A percentile compares a stretch with the other conserved stretches of the same genome.
phyloP scores from a whole-genome alignment of 2,329 filamentous ascomycete genomes.

The Ascocoryne sarcoides region DNA sequence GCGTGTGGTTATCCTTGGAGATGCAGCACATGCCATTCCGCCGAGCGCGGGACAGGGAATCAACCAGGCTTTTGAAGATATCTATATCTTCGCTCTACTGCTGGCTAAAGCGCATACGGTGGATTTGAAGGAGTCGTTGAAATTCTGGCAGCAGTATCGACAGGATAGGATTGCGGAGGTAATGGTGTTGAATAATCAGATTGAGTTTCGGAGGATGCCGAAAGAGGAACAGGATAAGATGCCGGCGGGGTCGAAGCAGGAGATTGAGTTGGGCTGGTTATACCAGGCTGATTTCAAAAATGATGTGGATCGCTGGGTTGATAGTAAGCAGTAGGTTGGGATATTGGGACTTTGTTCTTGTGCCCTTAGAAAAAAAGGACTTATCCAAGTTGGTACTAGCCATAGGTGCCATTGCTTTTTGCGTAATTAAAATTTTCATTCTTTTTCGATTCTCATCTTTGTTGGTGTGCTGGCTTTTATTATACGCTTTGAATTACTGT shows the following conservation, averaged over 20 bases:
- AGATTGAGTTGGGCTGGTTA: slow-evolving; percentile 11
- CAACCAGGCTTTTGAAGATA: slow-evolving; percentile 43
- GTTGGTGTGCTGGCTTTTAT: no score
- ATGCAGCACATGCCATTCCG: slow-evolving; percentile 41
- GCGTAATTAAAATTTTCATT: no score
- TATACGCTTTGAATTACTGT: no score
- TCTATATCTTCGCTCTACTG: slow-evolving; percentile 36
- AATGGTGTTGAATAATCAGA: slow-evolving; percentile 33
- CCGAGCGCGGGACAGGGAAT: slow-evolving; percentile 39
- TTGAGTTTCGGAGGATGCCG: slow-evolving; percentile 7
- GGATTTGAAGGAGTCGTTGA: slow-evolving; percentile 25
- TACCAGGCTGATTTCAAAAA: slow-evolving; percentile 10
- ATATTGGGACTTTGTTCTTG: no score
- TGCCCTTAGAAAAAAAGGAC: no score
- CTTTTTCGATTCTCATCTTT: no score
- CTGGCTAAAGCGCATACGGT: slow-evolving; percentile 22
- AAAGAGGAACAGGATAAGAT: slow-evolving; percentile 1
- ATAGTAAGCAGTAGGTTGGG: background rate
- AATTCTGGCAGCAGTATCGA: slow-evolving; percentile 39
- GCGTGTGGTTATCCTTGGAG: slow-evolving; percentile 37
- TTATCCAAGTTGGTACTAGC: no score
- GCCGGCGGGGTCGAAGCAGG: slow-evolving; percentile 1
- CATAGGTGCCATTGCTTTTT: no score
- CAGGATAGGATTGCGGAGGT: slow-evolving; percentile 40
- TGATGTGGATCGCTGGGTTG: slow-evolving; percentile 9